Evolutionary conservation across 2,329 filamentous ascomycete species (phyloP), one percentile per base, ranked within the genome.

Genomic region (Emericellopsis cladophorae): DNA sequence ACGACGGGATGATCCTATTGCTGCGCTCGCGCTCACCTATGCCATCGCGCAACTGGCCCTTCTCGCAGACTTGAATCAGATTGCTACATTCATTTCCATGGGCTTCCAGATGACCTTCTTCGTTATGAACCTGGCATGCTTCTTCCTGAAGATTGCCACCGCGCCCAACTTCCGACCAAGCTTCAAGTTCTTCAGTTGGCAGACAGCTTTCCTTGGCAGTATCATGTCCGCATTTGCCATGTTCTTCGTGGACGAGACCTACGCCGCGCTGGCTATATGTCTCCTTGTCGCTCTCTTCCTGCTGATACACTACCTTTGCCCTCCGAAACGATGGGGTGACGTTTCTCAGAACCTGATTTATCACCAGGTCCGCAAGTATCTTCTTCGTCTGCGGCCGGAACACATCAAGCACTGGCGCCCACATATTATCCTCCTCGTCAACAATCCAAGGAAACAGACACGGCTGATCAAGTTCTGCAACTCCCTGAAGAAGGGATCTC

Each of bases 401-500:
- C 87, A 94, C 54, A 88, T 94, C 58, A 94, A 94, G 53, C 94
- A 93, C 56, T 94, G 88, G 87, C 73, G 87, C 40, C 87, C 87
- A 1, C 87, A 93, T 48, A 89, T 94, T 35, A 74, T 94, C 37
- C 68, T 94, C 0, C 74, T 94, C 40, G 77, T 92, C 47, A 92
- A 90, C 54, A 77, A 92, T 51, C 83, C 86, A 4, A 73, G 87
- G n/a, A 74, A 73, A 6, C 84, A 92, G 54, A 87, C 84, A 40
- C 81, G 84, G 34, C 71, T 94, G 33, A 90, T 94, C 3, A 84
- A 89, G 44, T 94, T 94, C 50, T 94, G 87, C 61, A 94, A 94
- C 56, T 88, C 85, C 0, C 65, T 94, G 56, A 94, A 94, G 56
- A 94, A 94, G 53, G 88, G 87, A 0, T 80, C 79, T 0, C 59